Conservation (phyloP, 129 eudicot genomes). For the Chrysanthemum lavandulifolium region DNA sequence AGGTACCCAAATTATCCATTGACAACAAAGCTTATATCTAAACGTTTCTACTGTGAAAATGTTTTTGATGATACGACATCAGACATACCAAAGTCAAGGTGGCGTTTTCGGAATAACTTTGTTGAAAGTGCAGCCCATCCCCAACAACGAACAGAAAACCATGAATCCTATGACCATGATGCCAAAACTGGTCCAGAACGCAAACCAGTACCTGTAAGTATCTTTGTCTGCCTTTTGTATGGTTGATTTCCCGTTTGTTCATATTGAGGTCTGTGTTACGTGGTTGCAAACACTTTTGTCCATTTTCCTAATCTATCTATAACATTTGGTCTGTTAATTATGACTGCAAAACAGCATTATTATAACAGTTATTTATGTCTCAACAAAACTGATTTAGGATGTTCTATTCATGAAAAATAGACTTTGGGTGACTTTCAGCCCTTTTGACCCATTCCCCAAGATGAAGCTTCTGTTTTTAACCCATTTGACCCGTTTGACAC, state of each 20-base stretch:
- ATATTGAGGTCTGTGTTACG: neutral
- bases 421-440: too few relatives aligned
- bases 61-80: constrained; percentile 65
- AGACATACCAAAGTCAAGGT: constrained; percentile 60
- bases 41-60: constrained; percentile 71
- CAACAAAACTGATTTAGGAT: too few relatives aligned
- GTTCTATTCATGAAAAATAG: too few relatives aligned
- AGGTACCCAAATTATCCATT: constrained; percentile 48
- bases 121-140: constrained; percentile 38
- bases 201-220: constrained; percentile 47
- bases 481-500: neutral
- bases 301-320: too few relatives aligned
- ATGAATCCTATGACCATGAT: constrained; percentile 27
- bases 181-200: constrained; percentile 33
- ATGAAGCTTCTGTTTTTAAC: too few relatives aligned
- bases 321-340: too few relatives aligned
- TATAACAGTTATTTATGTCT: too few relatives aligned
- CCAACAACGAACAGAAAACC: constrained; percentile 24
- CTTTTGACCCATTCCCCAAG: too few relatives aligned
- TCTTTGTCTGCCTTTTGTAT: constrained; percentile 4
- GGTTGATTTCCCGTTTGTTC: neutral
- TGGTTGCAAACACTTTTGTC: neutral
- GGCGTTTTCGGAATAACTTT: constrained; percentile 60
- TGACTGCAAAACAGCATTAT: too few relatives aligned
- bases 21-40: constrained; percentile 53